Evolutionary conservation across 352 stramenopile species (phyloP).

Genomic region (Nothophytophthora sp.): DNA sequence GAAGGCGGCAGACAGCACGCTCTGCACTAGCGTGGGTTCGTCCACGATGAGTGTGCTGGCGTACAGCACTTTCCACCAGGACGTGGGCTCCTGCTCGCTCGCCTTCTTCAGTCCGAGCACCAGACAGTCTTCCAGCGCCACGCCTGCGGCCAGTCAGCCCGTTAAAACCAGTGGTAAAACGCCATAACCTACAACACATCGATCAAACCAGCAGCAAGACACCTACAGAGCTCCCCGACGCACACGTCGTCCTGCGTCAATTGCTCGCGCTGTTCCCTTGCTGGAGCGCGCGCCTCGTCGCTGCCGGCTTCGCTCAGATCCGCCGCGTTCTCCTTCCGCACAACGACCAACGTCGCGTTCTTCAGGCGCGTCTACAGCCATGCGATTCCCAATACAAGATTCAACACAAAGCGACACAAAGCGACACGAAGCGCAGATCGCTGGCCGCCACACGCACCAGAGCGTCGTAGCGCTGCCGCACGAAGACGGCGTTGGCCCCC

Average conservation of each 20-base stretch:
- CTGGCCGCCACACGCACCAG: conserved; percentile 63
- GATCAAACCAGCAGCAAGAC: background rate
- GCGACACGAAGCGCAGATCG: too few relatives aligned
- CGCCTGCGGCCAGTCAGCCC: conserved; percentile 39
- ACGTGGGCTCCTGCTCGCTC: conserved; percentile 40
- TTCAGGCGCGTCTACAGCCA: conserved; percentile 65
- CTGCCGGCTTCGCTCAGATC: conserved; percentile 11
- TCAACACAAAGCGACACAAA: too few relatives aligned
- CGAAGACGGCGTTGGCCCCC: conserved; percentile 42
- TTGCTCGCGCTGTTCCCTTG: conserved; percentile 19
- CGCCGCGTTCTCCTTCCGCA: conserved; percentile 35
- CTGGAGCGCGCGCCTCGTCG: too few relatives aligned
- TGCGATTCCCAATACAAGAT: too few relatives aligned
- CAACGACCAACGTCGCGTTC: conserved; percentile 60
- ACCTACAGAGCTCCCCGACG: conserved; percentile 65
- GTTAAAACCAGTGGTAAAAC: background rate
- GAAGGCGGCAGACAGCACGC: conserved; percentile 65
- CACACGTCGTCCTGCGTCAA: conserved; percentile 59
- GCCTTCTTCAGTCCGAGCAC: conserved; percentile 57
- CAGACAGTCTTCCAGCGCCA: conserved; percentile 60
- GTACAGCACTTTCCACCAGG: conserved; percentile 76
- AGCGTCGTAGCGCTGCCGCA: conserved; percentile 59
- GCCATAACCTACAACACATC: background rate
- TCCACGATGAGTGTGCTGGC: conserved; percentile 75
- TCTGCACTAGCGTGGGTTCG: conserved; percentile 66